These are phyloP conservation scores for Geoglossum cookeanum DNA, from an alignment of 2,329 filamentous ascomycete species.

Conservation along the genomic window DNA sequence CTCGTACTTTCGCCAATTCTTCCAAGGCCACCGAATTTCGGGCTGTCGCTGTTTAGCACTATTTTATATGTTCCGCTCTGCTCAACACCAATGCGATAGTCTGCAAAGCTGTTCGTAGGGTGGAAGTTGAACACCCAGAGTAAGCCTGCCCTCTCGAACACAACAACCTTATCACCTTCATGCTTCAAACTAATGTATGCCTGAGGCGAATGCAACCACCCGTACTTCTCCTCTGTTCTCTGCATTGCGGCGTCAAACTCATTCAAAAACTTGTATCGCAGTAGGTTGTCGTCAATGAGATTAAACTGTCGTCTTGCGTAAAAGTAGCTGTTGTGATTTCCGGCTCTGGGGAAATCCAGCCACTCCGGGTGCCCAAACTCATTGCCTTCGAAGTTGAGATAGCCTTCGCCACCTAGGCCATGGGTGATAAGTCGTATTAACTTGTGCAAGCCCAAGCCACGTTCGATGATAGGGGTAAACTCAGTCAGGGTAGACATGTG, in stretches of 20 bases:
- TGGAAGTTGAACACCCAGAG: slow-evolving; percentile 97
- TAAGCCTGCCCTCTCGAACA: slow-evolving; percentile 80
- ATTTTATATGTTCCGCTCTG: slow-evolving; percentile 68
- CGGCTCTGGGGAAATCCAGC: slow-evolving; percentile 92
- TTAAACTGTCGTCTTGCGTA: slow-evolving; percentile 89
- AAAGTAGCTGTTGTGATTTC: slow-evolving; percentile 85
- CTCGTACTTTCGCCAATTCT: slow-evolving; percentile 62
- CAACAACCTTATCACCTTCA: slow-evolving; percentile 81
- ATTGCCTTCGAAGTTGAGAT: slow-evolving; percentile 97
- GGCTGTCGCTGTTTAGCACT: slow-evolving; percentile 63
- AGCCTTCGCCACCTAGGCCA: slow-evolving; percentile 79
- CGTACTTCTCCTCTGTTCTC: slow-evolving; percentile 65
- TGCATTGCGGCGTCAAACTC: slow-evolving; percentile 92
- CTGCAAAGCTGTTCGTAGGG: slow-evolving; percentile 62
- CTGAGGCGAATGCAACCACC: slow-evolving; percentile 72
- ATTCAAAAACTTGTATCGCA: slow-evolving; percentile 83
- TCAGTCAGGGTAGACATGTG: slow-evolving; percentile 80
- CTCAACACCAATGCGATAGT: slow-evolving; percentile 84
- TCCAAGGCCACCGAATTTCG: slow-evolving; percentile 59
- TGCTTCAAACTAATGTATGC: slow-evolving; percentile 91
- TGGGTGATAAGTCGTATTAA: slow-evolving; percentile 93
- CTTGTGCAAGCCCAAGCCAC: slow-evolving; percentile 87
- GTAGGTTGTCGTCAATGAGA: slow-evolving; percentile 63
- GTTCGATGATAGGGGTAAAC: slow-evolving; percentile 74
- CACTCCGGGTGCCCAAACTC: slow-evolving; percentile 98